Conservation (phyloP, 257 asterid genomes). For the Paraleonurus japonicus region DNA sequence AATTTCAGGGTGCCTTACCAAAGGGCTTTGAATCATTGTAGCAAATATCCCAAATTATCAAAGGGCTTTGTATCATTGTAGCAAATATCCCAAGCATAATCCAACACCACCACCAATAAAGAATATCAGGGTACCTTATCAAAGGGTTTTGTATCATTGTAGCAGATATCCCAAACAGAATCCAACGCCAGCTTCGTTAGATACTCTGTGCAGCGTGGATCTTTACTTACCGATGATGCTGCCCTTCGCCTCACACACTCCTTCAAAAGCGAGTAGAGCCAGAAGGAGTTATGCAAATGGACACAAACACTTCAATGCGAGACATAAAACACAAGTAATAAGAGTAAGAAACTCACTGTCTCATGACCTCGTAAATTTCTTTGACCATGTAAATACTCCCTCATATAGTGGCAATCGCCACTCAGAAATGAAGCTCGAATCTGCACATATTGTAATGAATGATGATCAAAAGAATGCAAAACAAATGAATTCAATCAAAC, state of each 20-base stretch:
- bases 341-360: conserved; percentile 33
- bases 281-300: neutral
- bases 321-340: neutral
- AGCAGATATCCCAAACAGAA: conserved; percentile 68
- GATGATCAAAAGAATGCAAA: neutral
- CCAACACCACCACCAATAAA: conserved; percentile 27
- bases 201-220: conserved; percentile 48
- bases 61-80: conserved; percentile 64
- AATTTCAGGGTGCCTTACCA: conserved; percentile 53
- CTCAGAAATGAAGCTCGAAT: conserved; percentile 63
- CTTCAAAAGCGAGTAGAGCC: conserved; percentile 27
- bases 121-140: conserved; percentile 53
- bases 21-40: conserved; percentile 63
- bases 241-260: conserved; percentile 68
- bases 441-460: conserved; percentile 18
- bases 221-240: conserved; percentile 39
- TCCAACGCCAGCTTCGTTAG: conserved; percentile 52
- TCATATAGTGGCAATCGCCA: conserved; percentile 61
- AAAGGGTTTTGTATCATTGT: conserved; percentile 61
- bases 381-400: conserved; percentile 49
- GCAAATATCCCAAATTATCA: conserved; percentile 68
- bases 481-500: neutral
- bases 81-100: conserved; percentile 66
- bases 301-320: neutral
- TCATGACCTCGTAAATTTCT: conserved; percentile 49